Conservation (phyloP, 257 asterid species). For the Salvia rosmarinus region DNA sequence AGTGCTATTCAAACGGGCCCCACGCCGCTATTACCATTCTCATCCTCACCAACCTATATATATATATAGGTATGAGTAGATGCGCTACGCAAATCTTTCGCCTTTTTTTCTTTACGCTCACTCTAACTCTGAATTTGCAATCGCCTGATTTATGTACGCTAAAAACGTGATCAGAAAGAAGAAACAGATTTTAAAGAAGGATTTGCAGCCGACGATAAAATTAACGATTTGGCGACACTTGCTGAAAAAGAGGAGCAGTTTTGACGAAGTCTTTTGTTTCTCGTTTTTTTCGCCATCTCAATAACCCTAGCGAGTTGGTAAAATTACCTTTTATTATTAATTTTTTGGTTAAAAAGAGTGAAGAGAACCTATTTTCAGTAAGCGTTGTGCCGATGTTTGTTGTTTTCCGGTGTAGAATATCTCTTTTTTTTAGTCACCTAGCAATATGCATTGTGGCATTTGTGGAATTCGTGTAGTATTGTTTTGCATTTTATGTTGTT, state of each 20-base stretch:
- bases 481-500: neutral
- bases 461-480: neutral
- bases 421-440: neutral
- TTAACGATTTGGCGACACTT: slow-evolving; percentile 1
- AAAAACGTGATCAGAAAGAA: slow-evolving; percentile 22
- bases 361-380: neutral
- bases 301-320: slow-evolving; percentile 41
- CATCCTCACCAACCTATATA: slow-evolving; percentile 3
- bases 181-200: neutral
- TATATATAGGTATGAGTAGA: neutral
- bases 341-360: neutral
- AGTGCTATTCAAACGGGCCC: neutral
- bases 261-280: slow-evolving; percentile 19
- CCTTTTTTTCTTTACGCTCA: neutral
- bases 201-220: neutral
- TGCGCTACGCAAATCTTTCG: neutral
- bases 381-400: neutral
- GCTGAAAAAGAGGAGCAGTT: slow-evolving; percentile 10
- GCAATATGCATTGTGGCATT: neutral
- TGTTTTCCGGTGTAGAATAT: neutral
- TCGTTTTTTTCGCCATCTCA: slow-evolving; percentile 12
- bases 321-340: neutral
- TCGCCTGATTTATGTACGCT: slow-evolving; percentile 6
- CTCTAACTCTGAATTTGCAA: slow-evolving; percentile 6
- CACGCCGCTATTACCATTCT: neutral